These are phyloP conservation scores for Aspergillus niger DNA, from an alignment of 2,329 filamentous ascomycete species.

Conservation along the genomic window DNA sequence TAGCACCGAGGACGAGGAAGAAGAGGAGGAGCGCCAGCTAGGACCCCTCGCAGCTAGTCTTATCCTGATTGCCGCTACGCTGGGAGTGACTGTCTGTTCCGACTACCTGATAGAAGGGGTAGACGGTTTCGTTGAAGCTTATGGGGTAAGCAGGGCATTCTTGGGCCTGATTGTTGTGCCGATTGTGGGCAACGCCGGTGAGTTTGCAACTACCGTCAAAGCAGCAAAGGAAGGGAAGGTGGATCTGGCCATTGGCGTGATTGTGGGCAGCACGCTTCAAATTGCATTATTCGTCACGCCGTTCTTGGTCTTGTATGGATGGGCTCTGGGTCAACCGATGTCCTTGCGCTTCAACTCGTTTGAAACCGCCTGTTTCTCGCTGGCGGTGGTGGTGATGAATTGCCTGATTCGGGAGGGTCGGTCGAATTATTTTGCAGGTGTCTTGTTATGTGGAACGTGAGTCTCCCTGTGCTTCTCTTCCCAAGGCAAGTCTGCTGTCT, in stretches of 20 bases:
- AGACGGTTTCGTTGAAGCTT: conserved; percentile 54
- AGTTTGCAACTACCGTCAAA: conserved; percentile 58
- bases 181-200: conserved; percentile 60
- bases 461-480: neutral
- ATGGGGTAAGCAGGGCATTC: conserved; percentile 58
- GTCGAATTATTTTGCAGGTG: conserved; percentile 24
- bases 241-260: conserved; percentile 59
- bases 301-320: conserved; percentile 59
- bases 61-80: conserved; percentile 21
- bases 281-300: conserved; percentile 60
- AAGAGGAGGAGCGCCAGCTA: conserved; percentile 17
- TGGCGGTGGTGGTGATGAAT: conserved; percentile 26
- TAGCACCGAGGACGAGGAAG: conserved; percentile 15
- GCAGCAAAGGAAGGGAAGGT: conserved; percentile 61
- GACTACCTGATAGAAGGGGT: conserved; percentile 55
- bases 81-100: conserved; percentile 23
- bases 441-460: conserved; percentile 24
- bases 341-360: conserved; percentile 23
- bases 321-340: conserved; percentile 57
- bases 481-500: neutral
- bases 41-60: conserved; percentile 19
- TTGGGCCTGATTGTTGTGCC: conserved; percentile 59
- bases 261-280: conserved; percentile 57
- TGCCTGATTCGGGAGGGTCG: conserved; percentile 23
- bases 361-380: conserved; percentile 22